Evolutionary conservation across 306 rosid genomes (phyloP), one percentile per base, ranked within the genome.

Genomic region (Glycine latifolia): DNA sequence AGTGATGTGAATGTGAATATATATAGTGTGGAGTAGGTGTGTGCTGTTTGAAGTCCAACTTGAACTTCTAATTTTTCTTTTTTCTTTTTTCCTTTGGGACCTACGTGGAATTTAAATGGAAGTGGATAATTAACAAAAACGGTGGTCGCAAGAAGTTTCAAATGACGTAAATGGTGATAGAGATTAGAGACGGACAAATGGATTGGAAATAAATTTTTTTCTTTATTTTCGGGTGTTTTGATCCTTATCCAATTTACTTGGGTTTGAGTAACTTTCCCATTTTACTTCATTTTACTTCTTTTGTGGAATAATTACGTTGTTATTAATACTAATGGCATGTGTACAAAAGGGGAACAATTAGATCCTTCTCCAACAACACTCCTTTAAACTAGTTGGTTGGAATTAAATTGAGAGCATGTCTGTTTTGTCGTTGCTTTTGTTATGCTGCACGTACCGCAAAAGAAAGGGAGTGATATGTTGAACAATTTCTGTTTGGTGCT

Each of bases 211-310:
- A 37, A 2, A 2, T 37, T 37, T 37, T 37, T 7, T 1, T 1
- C 47, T 44, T 14, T 2, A 15, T 67, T 67, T 67, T 8, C 43
- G 53, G 55, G 39, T 48, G 60, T 86, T 71, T 49, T 37, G 17
- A 90, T 85, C 84, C 81, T 87, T 85, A 88, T 88, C 90, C 87
- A 26, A 15, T 37, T 75, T 49, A 46, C 10, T 26, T 33, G 9
- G 39, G 37, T n/a, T 66, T 14, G 6, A 14, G 31, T 44, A 53
- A 52, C 35, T 72, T 53, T 33, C 11, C 41, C 39, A 44, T 44
- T 44, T 44, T 44, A 67, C 53, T 20, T 20, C 20, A 20, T 20
- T 20, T 20, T 20, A 20, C 20, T 20, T 15, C 8, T 65, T 65
- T 33, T 2, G 44, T 35, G 10, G 48, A 37, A 13, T 65, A 12